Evolutionary conservation across 768 basidiomycete species (phyloP).

Genomic region (Psilocybe tampanensis): DNA sequence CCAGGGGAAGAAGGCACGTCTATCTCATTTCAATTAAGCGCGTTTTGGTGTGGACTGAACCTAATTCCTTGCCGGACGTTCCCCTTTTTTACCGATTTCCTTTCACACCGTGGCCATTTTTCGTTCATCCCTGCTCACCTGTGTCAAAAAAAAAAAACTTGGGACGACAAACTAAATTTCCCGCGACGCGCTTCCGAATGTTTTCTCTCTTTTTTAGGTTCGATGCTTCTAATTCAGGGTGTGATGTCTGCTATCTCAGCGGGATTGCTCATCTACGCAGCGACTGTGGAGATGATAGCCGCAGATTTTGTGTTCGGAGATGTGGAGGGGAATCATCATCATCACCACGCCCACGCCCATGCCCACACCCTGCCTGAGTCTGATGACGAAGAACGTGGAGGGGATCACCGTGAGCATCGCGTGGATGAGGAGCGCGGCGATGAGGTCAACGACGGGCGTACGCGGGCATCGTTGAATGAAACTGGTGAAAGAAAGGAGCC

Average conservation of each 20-base stretch:
- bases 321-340: slow-evolving; percentile 33
- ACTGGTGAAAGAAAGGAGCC: background rate
- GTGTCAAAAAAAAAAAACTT: background rate
- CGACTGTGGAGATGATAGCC: slow-evolving; percentile 86
- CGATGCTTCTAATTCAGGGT: slow-evolving; percentile 61
- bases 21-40: slow-evolving; percentile 11
- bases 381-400: background rate
- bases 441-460: background rate
- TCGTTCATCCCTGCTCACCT: background rate
- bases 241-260: slow-evolving; percentile 82
- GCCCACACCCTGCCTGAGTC: slow-evolving; percentile 14
- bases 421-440: background rate
- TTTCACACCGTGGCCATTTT: background rate
- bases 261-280: slow-evolving; percentile 82
- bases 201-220: background rate
- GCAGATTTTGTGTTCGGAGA: slow-evolving; percentile 84
- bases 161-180: background rate
- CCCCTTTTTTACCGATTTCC: background rate
- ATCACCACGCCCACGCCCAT: slow-evolving; percentile 24
- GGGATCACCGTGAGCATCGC: slow-evolving; percentile 9
- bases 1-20: slow-evolving; percentile 19
- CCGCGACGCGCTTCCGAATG: background rate
- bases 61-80: background rate
- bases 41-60: background rate
- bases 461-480: background rate